Evolutionary conservation across 352 stramenopile genomes (phyloP).

Genomic region (Hyphochytrium catenoides): DNA sequence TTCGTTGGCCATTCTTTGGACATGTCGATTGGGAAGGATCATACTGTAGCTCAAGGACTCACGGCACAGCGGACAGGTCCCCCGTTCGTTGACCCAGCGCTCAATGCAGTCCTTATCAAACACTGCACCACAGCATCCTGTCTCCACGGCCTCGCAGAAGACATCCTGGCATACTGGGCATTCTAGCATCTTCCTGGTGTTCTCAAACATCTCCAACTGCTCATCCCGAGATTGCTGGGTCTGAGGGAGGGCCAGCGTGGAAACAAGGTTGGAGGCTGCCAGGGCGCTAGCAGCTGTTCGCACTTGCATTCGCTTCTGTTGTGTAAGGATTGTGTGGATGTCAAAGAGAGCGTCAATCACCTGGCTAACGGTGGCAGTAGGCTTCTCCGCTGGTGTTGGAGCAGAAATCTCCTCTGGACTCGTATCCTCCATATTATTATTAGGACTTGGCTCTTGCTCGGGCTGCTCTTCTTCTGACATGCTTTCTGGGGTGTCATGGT

Average conservation of each 20-base stretch:
- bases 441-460: no score
- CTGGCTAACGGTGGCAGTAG: conserved; percentile 23
- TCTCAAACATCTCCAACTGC: conserved; percentile 40
- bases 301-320: conserved; percentile 35
- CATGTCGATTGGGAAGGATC: conserved; percentile 29
- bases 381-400: conserved; percentile 6
- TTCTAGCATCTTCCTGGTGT: conserved; percentile 57
- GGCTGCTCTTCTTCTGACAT: no score
- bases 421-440: no score
- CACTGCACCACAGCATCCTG: conserved; percentile 50
- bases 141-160: conserved; percentile 36
- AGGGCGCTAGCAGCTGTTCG: conserved; percentile 39
- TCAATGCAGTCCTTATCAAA: conserved; percentile 59
- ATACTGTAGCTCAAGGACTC: conserved; percentile 37
- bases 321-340: conserved; percentile 53
- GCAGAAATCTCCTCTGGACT: no score
- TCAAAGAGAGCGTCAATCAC: conserved; percentile 61
- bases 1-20: conserved; percentile 55
- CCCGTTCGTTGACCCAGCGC: conserved; percentile 45
- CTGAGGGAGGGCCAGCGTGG: conserved; percentile 24
- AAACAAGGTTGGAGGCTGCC: conserved; percentile 43
- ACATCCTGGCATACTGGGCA: conserved; percentile 58
- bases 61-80: conserved; percentile 50
- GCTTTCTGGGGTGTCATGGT: no score
- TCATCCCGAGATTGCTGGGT: conserved; percentile 33